These are phyloP conservation scores for Phylloporus rhodoxanthus DNA, from an alignment of 768 basidiomycete genomes.

Conservation along the genomic window DNA sequence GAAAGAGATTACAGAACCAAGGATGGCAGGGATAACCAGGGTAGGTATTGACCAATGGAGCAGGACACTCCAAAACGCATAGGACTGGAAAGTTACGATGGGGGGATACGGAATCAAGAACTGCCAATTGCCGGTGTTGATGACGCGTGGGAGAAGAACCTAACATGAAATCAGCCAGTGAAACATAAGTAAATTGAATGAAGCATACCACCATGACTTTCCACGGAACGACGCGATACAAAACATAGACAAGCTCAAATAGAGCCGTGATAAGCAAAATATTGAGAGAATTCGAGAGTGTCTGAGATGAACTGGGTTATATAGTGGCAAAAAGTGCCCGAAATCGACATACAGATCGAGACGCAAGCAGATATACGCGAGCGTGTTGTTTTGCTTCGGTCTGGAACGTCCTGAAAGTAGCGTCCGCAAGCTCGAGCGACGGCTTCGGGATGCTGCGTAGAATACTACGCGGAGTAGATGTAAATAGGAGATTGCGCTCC, in stretches of 20 bases:
- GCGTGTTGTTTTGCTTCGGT: conserved; percentile 16
- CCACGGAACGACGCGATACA: conserved; percentile 53
- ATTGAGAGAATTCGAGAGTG: conserved; percentile 60
- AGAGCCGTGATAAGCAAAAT: conserved; percentile 53
- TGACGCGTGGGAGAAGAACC: conserved; percentile 14
- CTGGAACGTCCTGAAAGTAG: conserved; percentile 20
- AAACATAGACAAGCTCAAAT: conserved; percentile 49
- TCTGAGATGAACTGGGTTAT: conserved; percentile 30
- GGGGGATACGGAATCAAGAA: conserved; percentile 46
- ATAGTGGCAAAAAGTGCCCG: neutral
- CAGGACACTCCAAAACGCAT: conserved; percentile 48
- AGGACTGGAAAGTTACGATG: conserved; percentile 37
- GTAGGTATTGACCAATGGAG: conserved; percentile 61
- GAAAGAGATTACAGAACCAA: conserved; percentile 61
- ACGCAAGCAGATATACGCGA: conserved; percentile 16
- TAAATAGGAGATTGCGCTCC: conserved; percentile 11
- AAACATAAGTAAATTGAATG: neutral
- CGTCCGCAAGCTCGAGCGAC: conserved; percentile 16
- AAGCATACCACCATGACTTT: conserved; percentile 35
- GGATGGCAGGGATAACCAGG: conserved; percentile 49
- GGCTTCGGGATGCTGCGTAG: conserved; percentile 20
- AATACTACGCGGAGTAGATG: conserved; percentile 27
- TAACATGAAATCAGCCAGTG: conserved; percentile 6
- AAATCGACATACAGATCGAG: conserved; percentile 24
- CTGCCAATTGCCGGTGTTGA: conserved; percentile 7